These are phyloP conservation scores for Anacardium occidentale DNA, from an alignment of 345 rosid genomes.

Conservation along the genomic window DNA sequence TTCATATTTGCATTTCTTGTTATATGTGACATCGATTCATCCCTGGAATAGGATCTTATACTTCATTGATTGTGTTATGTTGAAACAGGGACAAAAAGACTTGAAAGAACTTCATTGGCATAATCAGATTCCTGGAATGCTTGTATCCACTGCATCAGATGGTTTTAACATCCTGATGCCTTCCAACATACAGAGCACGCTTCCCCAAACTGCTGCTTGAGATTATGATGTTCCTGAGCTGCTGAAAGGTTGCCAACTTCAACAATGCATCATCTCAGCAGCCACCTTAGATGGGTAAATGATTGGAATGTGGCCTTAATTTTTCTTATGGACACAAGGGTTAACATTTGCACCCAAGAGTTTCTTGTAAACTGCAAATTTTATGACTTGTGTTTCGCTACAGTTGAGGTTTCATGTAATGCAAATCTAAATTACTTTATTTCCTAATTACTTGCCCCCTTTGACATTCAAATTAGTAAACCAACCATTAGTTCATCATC, in stretches of 20 bases:
- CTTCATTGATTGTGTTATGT: background rate
- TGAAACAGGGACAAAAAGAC: slow-evolving; percentile 83
- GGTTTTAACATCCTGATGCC: slow-evolving; percentile 95
- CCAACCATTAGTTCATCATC: too few species aligned
- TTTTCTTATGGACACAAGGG: background rate
- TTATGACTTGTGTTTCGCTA: background rate
- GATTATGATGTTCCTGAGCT: background rate
- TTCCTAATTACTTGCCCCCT: too few species aligned
- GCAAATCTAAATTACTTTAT: too few species aligned
- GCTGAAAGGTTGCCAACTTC: background rate
- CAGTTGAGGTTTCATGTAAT: background rate
- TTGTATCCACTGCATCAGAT: slow-evolving; percentile 75
- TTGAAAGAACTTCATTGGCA: slow-evolving; percentile 98
- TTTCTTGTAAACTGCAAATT: background rate
- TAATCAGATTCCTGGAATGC: slow-evolving; percentile 85
- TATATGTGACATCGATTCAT: too few species aligned
- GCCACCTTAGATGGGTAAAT: background rate
- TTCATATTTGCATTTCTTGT: background rate
- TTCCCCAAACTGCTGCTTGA: slow-evolving; percentile 56
- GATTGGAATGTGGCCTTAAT: background rate
- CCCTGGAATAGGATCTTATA: slow-evolving; percentile 6
- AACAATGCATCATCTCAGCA: too few species aligned
- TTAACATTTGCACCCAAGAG: background rate
- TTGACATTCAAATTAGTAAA: too few species aligned
- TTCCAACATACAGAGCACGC: too few species aligned